Evolutionary conservation across 1,284 basidiomycete genomes (phyloP), one percentile per base, ranked within the genome.

Genomic region (Tylopilus sp.): DNA sequence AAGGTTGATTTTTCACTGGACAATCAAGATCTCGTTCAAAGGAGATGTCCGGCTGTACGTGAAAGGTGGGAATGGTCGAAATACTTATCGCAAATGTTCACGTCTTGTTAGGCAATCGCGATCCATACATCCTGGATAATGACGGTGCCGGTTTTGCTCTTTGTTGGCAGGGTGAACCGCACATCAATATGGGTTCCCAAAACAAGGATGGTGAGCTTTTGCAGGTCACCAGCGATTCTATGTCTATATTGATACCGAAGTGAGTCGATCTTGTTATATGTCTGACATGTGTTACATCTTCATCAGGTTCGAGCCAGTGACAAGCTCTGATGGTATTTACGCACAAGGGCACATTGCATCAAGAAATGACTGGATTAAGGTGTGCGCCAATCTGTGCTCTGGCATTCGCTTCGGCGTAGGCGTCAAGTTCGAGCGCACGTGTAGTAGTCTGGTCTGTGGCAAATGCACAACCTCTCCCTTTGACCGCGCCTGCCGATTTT

Each of bases 371-470:
- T 77, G 74, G 61, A 65, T 68, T 49, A 78, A 83, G 66, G 64
- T 91, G 25, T 91, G 89, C 54, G 92, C 92, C 9, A 89, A 90
- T 59, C 80, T 97, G 55, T 77, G 81, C 26, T 89, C 91, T 48
- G 95, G 95, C 15, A 86, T 96, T n/a, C 79, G 90, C 26, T 95
- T 94, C 69, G 96, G 96, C 8, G 77, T 96, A 25, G 92, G 94
- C 1, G 82, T 92, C 61, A 76, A 78, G 9, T 76, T 94, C 37
- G 96, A 99, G 67, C 79, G 92, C 40, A 81, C 93, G 0, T 99
- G 96, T 67, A 53, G 31, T 26, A 80, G 81, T 8, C 69, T 76
- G n/a, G 81, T 81, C 37, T 98, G 95, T 62, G 36, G 57, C 13
- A 73, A 69, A 12, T 95, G 92, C 64, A 68, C 67, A 26, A 79